A percentile compares a stretch with the other conserved stretches of the same genome.
These are phyloP conservation scores for Phialocephala subalpina DNA, from an alignment of 2,329 filamentous ascomycete species.

Conservation along the genomic window DNA sequence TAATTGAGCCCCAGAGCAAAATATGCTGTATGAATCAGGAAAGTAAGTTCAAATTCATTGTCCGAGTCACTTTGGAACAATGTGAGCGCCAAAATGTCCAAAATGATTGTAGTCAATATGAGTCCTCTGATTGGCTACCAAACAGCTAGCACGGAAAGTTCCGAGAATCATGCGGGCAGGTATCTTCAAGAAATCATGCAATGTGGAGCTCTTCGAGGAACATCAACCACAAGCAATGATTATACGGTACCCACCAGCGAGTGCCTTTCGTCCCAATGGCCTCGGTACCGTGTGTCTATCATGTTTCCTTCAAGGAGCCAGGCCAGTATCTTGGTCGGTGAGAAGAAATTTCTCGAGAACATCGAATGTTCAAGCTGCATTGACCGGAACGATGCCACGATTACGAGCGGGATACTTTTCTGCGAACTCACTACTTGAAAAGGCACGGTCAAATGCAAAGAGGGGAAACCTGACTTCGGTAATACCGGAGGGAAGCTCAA, in stretches of 20 bases:
- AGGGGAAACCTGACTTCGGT: conserved; percentile 34
- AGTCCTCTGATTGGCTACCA: not conserved
- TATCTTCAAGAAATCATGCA: conserved; percentile 18
- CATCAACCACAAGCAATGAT: conserved; percentile 40
- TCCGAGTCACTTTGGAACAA: not conserved
- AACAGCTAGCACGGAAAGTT: not conserved
- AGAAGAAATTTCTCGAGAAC: conserved; percentile 38
- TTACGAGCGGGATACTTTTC: conserved; percentile 41
- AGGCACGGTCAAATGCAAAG: conserved; percentile 28
- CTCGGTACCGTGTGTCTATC: conserved; percentile 37
- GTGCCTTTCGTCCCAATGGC: conserved; percentile 37
- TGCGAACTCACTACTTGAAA: conserved; percentile 38
- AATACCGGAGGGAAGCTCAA: conserved; percentile 27
- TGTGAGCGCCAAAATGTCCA: not conserved
- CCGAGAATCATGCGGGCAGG: conserved; percentile 16
- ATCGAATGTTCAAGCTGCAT: conserved; percentile 34
- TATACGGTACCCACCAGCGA: conserved; percentile 39
- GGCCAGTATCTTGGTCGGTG: conserved; percentile 21
- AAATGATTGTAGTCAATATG: not conserved
- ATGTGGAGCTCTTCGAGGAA: conserved; percentile 25
- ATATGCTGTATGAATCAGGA: too few relatives aligned
- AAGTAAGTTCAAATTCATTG: not conserved
- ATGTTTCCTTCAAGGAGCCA: conserved; percentile 32
- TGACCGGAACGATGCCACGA: conserved; percentile 29
- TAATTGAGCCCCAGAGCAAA: too few relatives aligned